Evolutionary conservation across 768 basidiomycete genomes (phyloP).

Genomic region (Dictyophora rubrovolvata): DNA sequence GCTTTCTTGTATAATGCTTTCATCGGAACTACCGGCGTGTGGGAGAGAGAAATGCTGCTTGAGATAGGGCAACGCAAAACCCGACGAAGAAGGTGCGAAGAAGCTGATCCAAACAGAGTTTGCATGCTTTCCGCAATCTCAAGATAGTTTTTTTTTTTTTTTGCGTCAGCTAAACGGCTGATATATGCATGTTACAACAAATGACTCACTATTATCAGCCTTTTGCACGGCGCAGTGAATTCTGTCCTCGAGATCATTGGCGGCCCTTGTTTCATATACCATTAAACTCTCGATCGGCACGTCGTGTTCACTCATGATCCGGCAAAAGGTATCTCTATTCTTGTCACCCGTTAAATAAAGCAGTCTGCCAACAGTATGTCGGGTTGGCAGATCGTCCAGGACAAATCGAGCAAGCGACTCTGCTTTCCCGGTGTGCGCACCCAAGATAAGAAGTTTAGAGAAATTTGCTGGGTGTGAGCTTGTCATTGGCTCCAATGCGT

Average conservation of each 20-base stretch:
- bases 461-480: conserved; percentile 10
- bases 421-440: conserved; percentile 53
- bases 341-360: conserved; percentile 85
- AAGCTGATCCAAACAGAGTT: conserved; percentile 48
- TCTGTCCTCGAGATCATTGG: conserved; percentile 27
- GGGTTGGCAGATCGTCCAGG: conserved; percentile 24
- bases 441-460: conserved; percentile 25
- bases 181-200: neutral
- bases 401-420: conserved; percentile 60
- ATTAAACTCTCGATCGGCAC: conserved; percentile 42
- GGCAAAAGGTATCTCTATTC: conserved; percentile 58
- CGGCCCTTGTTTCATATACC: conserved; percentile 52
- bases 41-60: conserved; percentile 34
- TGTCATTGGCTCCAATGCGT: conserved; percentile 30
- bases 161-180: neutral
- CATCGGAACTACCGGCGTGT: neutral
- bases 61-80: conserved; percentile 43
- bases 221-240: neutral
- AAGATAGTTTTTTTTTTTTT: neutral
- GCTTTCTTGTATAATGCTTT: neutral
- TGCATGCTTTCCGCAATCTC: neutral
- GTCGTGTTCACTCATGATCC: conserved; percentile 34
- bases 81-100: conserved; percentile 67
- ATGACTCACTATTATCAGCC: neutral
- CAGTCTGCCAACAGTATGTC: conserved; percentile 22